Percentiles rank a stretch among this genome's conserved stretches.
Evolutionary conservation across 768 basidiomycete species (phyloP).

Genomic region (Kwoniella europaea): DNA sequence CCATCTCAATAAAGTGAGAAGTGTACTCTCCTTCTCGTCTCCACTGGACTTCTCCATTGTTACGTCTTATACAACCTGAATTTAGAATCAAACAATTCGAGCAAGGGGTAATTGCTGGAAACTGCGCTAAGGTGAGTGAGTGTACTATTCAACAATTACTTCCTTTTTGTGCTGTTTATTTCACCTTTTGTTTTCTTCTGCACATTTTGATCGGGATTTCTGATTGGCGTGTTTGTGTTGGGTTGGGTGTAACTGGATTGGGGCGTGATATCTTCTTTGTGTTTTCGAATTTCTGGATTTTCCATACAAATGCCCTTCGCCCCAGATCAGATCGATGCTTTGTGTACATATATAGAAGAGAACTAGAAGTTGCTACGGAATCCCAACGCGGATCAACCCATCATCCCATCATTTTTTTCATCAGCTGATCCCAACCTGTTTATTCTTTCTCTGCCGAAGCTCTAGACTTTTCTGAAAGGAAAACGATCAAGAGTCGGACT

Average conservation of each 20-base stretch:
- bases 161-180: neutral
- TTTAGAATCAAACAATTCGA: neutral
- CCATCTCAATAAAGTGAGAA: neutral
- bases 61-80: neutral
- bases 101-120: neutral
- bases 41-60: neutral
- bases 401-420: neutral
- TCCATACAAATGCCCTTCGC: neutral
- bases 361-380: neutral
- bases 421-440: constrained; percentile 2
- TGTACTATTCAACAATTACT: neutral
- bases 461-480: neutral
- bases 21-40: neutral
- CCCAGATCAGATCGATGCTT: neutral
- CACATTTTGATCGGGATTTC: neutral
- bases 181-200: neutral
- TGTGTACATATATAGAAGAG: neutral
- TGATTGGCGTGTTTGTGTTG: neutral
- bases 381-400: neutral
- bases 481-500: neutral
- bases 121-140: constrained; percentile 3
- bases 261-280: neutral
- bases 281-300: neutral
- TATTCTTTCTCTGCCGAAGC: neutral
- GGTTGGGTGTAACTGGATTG: neutral